Base-by-base conservation (phyloP, 805 yeast species). In the Isabelozyma rhagii region DNA sequence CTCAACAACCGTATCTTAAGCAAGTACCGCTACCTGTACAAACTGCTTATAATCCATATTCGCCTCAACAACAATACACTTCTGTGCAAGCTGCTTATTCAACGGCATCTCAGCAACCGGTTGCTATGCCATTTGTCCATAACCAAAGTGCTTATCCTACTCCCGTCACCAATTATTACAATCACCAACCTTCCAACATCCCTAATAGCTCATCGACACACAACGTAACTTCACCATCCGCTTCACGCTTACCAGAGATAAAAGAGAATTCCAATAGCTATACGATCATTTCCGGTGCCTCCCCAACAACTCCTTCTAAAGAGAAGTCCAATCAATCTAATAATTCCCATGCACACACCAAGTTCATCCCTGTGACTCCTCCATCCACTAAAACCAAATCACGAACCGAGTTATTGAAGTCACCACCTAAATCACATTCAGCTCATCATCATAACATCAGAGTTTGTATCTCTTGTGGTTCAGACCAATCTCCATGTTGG, bases 401-500 rank as follows among this genome's bases (percentile, higher is more conserved):
- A 8, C 56, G 66, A 36, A 40, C 62, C 45, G 77, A 72, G 28
- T 51, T 62, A 47, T 51, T 66, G 48, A 67, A 62, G 54, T 65
- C 74, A 8, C 72, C 76, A 4, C 65, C 72, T 18, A 59, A 59
- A 45, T 41, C 59, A 42, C 55, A 54, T 52, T 45, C 52, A 42
- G 13, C 11, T 17, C 54, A 59, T 44, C 41, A 48, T 21, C 65
- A 55, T 48, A 55, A 61, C 34, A 65, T 69, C 10, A 78, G 96
- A 56, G 80, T 79, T 47, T 93, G 99, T 64, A 84, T 93, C 28
- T 89, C 97, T 5, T 93, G 99, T 69, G 90, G 91, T 6, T 83
- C 94, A 1, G 86, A 84, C 49, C 94, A 88, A 58, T 88, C 96
- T 5, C 99, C 99, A 4, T 93, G 99, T 68, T 93, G 99, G 99